Evolutionary conservation across 306 rosid species (phyloP).

Genomic region (Cucurbita moschata): DNA sequence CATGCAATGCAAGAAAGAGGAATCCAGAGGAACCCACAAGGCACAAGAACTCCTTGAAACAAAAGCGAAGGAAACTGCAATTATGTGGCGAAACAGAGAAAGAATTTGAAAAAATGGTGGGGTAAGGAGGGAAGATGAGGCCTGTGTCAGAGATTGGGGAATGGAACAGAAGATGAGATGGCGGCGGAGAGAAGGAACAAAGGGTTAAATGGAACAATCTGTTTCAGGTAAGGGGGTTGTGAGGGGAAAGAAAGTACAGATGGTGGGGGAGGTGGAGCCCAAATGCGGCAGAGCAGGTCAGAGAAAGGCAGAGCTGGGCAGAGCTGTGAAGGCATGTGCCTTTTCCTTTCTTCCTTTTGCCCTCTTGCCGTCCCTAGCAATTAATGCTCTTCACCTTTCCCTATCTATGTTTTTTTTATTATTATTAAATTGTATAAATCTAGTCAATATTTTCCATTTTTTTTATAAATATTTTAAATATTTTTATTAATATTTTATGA

Average conservation of each 20-base stretch:
- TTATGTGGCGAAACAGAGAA: not conserved
- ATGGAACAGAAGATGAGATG: not conserved
- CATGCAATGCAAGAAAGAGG: conserved; percentile 2
- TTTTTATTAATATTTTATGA: no score
- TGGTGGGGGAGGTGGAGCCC: not conserved
- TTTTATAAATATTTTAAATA: no score
- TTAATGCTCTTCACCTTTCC: not conserved
- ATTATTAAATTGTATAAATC: no score
- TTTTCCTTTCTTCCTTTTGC: not conserved
- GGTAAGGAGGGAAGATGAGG: not conserved
- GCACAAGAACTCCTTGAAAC: not conserved
- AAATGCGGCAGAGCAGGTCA: not conserved
- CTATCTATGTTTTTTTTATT: not conserved
- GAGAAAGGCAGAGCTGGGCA: no score
- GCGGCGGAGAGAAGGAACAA: not conserved
- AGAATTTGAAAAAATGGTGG: not conserved
- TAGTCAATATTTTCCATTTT: no score
- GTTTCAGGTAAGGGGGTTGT: not conserved
- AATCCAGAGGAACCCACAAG: not conserved
- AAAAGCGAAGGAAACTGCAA: not conserved
- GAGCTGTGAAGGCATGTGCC: not conserved
- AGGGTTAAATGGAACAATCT: not conserved
- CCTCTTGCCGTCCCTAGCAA: not conserved
- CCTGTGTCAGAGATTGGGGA: not conserved
- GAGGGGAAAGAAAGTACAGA: not conserved